Conservation (phyloP, 345 rosid genomes). For the Schrenkiella parvula region DNA sequence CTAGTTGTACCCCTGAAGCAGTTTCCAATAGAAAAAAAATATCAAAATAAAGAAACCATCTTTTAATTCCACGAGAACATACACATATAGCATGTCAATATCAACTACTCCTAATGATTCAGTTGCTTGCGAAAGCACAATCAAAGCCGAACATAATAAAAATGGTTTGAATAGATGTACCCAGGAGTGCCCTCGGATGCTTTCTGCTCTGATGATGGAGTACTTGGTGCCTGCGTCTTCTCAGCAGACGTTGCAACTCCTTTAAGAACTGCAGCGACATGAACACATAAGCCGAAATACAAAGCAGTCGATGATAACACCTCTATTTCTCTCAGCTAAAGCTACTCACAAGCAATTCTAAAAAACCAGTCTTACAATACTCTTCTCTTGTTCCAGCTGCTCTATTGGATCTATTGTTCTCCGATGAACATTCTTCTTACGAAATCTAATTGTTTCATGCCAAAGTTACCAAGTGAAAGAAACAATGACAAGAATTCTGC, state of each 20-base stretch:
- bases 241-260: slow-evolving; percentile 65
- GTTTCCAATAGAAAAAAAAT: neutral
- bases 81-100: neutral
- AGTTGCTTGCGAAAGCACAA: neutral
- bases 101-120: slow-evolving; percentile 4
- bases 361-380: neutral
- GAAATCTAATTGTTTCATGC: neutral
- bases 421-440: neutral
- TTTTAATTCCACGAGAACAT: neutral
- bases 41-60: slow-evolving; percentile 2
- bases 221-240: slow-evolving; percentile 57
- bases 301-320: neutral
- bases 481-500: neutral
- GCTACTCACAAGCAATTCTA: neutral
- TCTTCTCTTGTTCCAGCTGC: neutral
- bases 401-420: neutral
- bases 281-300: slow-evolving; percentile 3
- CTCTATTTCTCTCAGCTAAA: neutral
- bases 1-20: slow-evolving; percentile 63
- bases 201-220: slow-evolving; percentile 66
- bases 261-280: slow-evolving; percentile 66
- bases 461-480: neutral
- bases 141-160: neutral
- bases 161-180: slow-evolving; percentile 1
- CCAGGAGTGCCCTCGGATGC: slow-evolving; percentile 62